These are phyloP conservation scores for Pneumocystis sp. DNA, from an alignment of 1,139 yeast species.

Conservation along the genomic window DNA sequence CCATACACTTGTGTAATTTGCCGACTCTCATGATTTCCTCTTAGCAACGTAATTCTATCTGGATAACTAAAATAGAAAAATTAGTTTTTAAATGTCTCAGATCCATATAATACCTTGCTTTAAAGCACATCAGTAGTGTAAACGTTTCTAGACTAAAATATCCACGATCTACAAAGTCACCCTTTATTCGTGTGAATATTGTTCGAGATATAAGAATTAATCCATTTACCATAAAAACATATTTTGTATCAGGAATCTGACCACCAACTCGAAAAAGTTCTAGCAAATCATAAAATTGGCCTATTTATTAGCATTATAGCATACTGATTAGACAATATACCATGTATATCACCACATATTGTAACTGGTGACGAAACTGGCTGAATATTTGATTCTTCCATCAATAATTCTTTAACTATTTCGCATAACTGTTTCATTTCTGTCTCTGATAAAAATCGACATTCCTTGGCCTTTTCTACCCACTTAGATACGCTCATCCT, in stretches of 20 bases:
- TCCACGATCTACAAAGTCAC: slow-evolving; percentile 96
- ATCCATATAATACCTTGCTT: slow-evolving; percentile 30
- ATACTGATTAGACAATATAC: slow-evolving; percentile 21
- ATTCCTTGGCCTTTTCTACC: slow-evolving; percentile 85
- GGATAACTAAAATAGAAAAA: slow-evolving; percentile 36
- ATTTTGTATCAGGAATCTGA: slow-evolving; percentile 75
- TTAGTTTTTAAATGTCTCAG: not conserved
- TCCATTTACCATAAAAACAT: slow-evolving; percentile 40
- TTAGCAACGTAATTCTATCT: slow-evolving; percentile 65
- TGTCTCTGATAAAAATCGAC: slow-evolving; percentile 74
- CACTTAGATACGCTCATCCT: slow-evolving; percentile 44
- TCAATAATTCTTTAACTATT: slow-evolving; percentile 69
- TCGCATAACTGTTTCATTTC: slow-evolving; percentile 97
- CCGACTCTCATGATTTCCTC: slow-evolving; percentile 90
- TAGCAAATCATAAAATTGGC: slow-evolving; percentile 80
- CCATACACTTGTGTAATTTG: slow-evolving; percentile 95
- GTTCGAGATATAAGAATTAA: not conserved
- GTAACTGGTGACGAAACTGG: slow-evolving; percentile 97
- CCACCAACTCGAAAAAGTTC: slow-evolving; percentile 88
- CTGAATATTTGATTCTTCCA: slow-evolving; percentile 92
- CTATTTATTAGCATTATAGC: not conserved
- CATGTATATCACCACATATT: slow-evolving; percentile 97
- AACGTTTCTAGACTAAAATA: slow-evolving; percentile 87
- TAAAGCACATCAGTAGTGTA: slow-evolving; percentile 75
- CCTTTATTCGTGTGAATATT: slow-evolving; percentile 23